These are phyloP conservation scores for Schizophyllum commune DNA, from an alignment of 1,284 basidiomycete species.

Conservation along the genomic window DNA sequence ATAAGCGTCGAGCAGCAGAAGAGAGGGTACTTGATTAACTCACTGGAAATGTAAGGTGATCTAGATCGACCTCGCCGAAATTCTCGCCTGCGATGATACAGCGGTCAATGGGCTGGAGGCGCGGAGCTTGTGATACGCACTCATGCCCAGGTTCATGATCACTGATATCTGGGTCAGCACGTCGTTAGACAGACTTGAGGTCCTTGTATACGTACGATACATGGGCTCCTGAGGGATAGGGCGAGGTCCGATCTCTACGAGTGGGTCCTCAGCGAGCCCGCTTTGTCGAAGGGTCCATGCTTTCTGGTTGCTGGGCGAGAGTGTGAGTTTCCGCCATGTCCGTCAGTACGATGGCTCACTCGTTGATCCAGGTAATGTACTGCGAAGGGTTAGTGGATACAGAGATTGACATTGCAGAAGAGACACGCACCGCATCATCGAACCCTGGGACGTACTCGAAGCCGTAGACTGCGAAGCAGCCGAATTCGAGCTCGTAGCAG, in stretches of 20 bases:
- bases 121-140: constrained; percentile 14
- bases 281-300: constrained; percentile 9
- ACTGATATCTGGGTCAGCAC: constrained; percentile 16
- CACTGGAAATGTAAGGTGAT: constrained; percentile 41
- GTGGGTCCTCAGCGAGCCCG: constrained; percentile 5
- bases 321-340: too few species aligned
- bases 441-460: constrained; percentile 7
- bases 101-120: background rate
- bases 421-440: constrained; percentile 4
- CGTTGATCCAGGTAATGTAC: constrained; percentile 14
- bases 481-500: constrained; percentile 9
- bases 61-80: constrained; percentile 50
- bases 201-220: background rate
- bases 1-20: background rate
- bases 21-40: constrained; percentile 8
- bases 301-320: constrained; percentile 1
- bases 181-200: too few species aligned
- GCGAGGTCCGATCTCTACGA: constrained; percentile 8
- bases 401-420: background rate
- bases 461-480: background rate
- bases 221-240: constrained; percentile 11
- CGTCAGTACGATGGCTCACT: too few species aligned
- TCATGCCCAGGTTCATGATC: constrained; percentile 63
- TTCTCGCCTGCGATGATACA: constrained; percentile 22
- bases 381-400: background rate